Evolutionary conservation across 192 early-diverging fungal species (phyloP), one percentile per base, ranked within the genome.

Genomic region (Coemansia javaensis): DNA sequence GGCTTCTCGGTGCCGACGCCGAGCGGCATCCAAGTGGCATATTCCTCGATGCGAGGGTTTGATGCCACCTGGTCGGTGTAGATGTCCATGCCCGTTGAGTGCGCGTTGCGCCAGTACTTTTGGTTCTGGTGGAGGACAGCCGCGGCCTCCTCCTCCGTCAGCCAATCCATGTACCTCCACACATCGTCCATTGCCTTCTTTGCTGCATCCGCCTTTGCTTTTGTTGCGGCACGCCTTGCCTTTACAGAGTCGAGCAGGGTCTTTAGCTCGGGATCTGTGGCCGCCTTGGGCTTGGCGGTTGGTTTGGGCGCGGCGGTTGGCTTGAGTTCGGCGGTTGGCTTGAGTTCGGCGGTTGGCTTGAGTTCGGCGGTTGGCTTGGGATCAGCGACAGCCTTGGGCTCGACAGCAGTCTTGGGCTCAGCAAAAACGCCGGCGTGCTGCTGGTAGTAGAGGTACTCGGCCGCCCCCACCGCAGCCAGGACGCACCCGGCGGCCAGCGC

Each of bases 31-130:
- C 49, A 56, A 12, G 47, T 33, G 32, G 61, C 14, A 39, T 77
- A 71, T 37, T 77, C 75, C 38, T 77, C 75, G 20, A 77, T 70
- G 5, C 58, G 66, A 2, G 32, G 42, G 17, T 77, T 77, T 0
- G 75, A 77, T 13, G 63, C 46, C 4, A 79, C 61, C 53, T 70
- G 72, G 50, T 60, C 70, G 3, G 60, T 68, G 46, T 79, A 68
- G 22, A 0, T 41, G 25, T 23, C 33, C n/a, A 2, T 33, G 34
- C 13, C 14, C 14, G 0, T 14, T 18, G 22, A 33, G 27, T 9
- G 12, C 12, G 7, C 7, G 3, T 1, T 4, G 5, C 3, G 28
- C 7, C 14, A 53, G 14, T 24, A 14, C 36, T 39, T 50, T 20
- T 73, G 63, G 9, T 73, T 60, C 3, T 48, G 53, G 11, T 44